A percentile compares a stretch with the other conserved stretches of the same genome.
phyloP scores from a whole-genome alignment of 2,329 filamentous ascomycete species.

The Elsinoe fawcettii region DNA sequence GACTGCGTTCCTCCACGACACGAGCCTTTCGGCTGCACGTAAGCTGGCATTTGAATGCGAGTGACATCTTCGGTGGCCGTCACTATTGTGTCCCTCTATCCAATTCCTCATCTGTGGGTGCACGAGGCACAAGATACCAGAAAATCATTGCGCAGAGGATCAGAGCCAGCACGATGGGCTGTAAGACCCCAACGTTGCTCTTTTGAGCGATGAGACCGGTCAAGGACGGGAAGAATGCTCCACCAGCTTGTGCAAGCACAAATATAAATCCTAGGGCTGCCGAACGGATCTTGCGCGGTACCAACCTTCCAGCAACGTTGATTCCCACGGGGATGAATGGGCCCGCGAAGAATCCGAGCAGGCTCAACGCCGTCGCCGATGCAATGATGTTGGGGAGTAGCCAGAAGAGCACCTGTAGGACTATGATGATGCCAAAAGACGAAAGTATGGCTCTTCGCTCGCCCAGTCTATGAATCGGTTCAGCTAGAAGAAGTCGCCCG shows the following conservation, averaged over 20 bases:
- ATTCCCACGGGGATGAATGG: constrained; percentile 2
- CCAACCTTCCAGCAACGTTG: neutral
- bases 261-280: neutral
- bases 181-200: neutral
- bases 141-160: neutral
- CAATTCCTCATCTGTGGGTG: neutral
- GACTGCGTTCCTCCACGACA: too few species aligned
- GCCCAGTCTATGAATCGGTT: constrained; percentile 52
- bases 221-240: neutral
- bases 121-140: neutral
- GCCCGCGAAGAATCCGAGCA: constrained; percentile 1
- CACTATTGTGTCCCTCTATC: neutral
- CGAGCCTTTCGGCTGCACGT: too few species aligned
- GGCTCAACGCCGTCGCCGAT: neutral
- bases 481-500: constrained; percentile 49
- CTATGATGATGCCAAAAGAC: neutral
- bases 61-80: neutral
- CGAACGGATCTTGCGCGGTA: neutral
- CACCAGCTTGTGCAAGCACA: neutral
- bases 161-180: neutral
- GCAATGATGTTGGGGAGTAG: constrained; percentile 2
- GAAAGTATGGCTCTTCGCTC: too few species aligned
- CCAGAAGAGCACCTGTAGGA: constrained; percentile 7
- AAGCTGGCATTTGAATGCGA: too few species aligned
- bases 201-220: neutral